Conservation (phyloP, 257 asterid genomes). For the Nicotiana benthamiana region DNA sequence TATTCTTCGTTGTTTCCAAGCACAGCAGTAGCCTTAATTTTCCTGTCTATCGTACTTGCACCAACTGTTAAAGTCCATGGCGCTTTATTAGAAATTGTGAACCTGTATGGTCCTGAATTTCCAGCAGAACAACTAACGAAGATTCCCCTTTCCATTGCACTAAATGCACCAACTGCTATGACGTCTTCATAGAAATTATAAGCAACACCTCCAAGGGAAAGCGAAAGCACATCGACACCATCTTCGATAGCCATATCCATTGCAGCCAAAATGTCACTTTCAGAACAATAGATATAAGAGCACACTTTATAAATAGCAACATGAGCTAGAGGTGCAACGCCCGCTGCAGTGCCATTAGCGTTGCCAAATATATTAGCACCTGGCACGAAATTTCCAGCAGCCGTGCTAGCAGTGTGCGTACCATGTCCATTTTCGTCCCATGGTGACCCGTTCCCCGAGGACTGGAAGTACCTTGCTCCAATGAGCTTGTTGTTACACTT, state of each 20-base stretch:
- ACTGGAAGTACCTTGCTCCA: slow-evolving; percentile 14
- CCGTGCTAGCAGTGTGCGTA: slow-evolving; percentile 24
- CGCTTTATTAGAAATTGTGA: slow-evolving; percentile 16
- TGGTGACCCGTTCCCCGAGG: not conserved
- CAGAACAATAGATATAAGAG: not conserved
- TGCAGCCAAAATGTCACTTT: slow-evolving; percentile 23
- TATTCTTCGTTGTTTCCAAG: slow-evolving; percentile 17
- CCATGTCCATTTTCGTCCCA: slow-evolving; percentile 19
- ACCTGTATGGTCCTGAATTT: slow-evolving; percentile 12
- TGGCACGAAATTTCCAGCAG: slow-evolving; percentile 21
- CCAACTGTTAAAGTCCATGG: slow-evolving; percentile 40
- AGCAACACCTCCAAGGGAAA: slow-evolving; percentile 11
- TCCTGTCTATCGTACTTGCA: slow-evolving; percentile 24
- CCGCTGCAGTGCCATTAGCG: slow-evolving; percentile 27
- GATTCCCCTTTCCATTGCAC: slow-evolving; percentile 21
- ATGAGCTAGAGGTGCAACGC: slow-evolving; percentile 30
- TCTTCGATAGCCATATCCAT: slow-evolving; percentile 28
- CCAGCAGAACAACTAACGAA: slow-evolving; percentile 25
- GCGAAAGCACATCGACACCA: slow-evolving; percentile 29
- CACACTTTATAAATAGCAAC: slow-evolving; percentile 26
- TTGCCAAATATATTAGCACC: slow-evolving; percentile 12
- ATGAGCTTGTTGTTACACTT: slow-evolving; percentile 26
- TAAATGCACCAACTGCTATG: slow-evolving; percentile 21
- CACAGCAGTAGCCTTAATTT: not conserved
- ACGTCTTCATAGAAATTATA: slow-evolving; percentile 12